These are phyloP conservation scores for Polytrichum formosum DNA, from an alignment of 225 moss, liverwort and hornwort genomes.

Conservation along the genomic window DNA sequence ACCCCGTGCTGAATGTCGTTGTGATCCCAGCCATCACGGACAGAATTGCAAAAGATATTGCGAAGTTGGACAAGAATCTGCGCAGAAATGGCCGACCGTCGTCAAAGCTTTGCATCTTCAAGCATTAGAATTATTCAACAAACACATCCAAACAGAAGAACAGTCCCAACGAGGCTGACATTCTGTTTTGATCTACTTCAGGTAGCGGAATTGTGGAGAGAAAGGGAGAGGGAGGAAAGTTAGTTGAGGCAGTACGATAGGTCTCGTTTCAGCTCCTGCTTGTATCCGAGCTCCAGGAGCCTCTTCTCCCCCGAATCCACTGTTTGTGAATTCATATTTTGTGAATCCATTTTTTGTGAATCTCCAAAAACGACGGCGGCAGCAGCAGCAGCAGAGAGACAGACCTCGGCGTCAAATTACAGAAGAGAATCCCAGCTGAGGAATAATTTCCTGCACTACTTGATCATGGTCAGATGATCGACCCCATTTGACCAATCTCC, in stretches of 20 bases:
- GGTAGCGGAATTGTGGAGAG: too few relatives aligned
- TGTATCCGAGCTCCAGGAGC: slow-evolving; percentile 32
- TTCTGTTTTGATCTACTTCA: too few relatives aligned
- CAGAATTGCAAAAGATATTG: slow-evolving; percentile 18
- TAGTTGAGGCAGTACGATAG: slow-evolving; percentile 17
- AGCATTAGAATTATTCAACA: background rate
- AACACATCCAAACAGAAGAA: background rate
- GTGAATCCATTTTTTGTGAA: too few relatives aligned
- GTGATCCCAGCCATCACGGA: slow-evolving; percentile 11
- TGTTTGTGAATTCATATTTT: too few relatives aligned
- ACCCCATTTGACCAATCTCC: too few relatives aligned
- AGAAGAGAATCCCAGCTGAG: too few relatives aligned
- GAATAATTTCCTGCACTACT: too few relatives aligned
- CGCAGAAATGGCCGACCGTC: background rate
- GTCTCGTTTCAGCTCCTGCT: slow-evolving; percentile 37
- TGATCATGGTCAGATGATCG: too few relatives aligned
- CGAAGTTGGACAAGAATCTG: slow-evolving; percentile 24
- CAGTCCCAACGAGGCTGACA: background rate
- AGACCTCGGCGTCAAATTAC: too few relatives aligned
- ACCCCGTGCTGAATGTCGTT: slow-evolving; percentile 13
- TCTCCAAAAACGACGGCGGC: too few relatives aligned
- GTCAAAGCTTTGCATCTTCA: background rate
- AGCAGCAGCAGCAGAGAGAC: too few relatives aligned
- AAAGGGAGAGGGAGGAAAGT: background rate
- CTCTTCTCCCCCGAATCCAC: slow-evolving; percentile 35